A percentile compares a stretch with the other conserved stretches of the same genome.
phyloP scores from a whole-genome alignment of 108 stramenopile species.

The Chaetoceros tenuissimus region DNA sequence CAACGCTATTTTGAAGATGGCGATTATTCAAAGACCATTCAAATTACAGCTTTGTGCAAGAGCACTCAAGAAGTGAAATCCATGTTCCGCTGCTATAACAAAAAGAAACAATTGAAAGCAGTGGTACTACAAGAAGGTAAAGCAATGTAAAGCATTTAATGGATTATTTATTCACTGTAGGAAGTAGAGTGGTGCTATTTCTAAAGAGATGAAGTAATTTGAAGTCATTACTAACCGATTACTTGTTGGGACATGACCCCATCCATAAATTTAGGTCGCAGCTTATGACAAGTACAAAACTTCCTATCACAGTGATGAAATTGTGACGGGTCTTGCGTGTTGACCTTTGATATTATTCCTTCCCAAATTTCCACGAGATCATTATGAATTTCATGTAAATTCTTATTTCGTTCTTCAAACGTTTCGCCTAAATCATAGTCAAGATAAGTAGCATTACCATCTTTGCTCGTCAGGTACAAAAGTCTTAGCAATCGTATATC shows the following conservation, averaged over 20 bases:
- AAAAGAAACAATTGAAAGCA: not conserved
- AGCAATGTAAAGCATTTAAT: no score
- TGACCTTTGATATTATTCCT: constrained; percentile 45
- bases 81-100: not conserved
- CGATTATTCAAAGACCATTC: not conserved
- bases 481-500: constrained; percentile 54
- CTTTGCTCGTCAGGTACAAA: constrained; percentile 55
- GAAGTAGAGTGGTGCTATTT: no score
- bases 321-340: constrained; percentile 49
- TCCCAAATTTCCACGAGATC: constrained; percentile 36
- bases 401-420: constrained; percentile 40
- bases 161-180: no score
- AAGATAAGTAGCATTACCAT: constrained; percentile 45
- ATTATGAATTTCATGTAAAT: constrained; percentile 35
- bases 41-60: not conserved
- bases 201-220: no score
- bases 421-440: constrained; percentile 59
- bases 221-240: no score
- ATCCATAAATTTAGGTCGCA: constrained; percentile 43
- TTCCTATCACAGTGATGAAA: constrained; percentile 69
- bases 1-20: not conserved
- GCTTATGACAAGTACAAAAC: constrained; percentile 80
- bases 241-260: no score
- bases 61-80: not conserved
- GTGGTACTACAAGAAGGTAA: not conserved